phyloP scores from a whole-genome alignment of 768 basidiomycete genomes.

The Candolleomyces aberdarensis region DNA sequence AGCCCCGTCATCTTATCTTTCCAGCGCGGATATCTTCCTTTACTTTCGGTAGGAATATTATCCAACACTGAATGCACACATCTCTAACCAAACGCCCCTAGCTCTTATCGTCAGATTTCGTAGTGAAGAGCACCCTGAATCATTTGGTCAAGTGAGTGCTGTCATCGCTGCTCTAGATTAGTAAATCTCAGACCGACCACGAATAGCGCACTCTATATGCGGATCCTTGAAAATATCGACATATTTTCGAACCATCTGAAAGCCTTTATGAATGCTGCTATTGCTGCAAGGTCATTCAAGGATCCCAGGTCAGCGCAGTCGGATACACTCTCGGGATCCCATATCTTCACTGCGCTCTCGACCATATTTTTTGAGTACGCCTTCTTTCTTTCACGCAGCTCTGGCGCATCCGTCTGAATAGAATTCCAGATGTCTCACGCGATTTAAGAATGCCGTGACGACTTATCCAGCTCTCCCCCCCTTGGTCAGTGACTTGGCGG shows the following conservation, averaged over 20 bases:
- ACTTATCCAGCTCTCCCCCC: slow-evolving; percentile 41
- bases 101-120: slow-evolving; percentile 59
- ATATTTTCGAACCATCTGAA: slow-evolving; percentile 38
- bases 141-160: slow-evolving; percentile 47
- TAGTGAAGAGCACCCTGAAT: slow-evolving; percentile 53
- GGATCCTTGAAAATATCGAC: slow-evolving; percentile 44
- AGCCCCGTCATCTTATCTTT: slow-evolving; percentile 45
- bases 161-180: neutral
- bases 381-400: neutral
- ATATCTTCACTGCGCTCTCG: slow-evolving; percentile 44
- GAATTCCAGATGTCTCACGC: slow-evolving; percentile 43
- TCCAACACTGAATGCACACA: neutral
- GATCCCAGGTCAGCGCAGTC: slow-evolving; percentile 16
- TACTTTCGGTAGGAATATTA: slow-evolving; percentile 41
- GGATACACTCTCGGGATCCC: slow-evolving; percentile 29
- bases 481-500: slow-evolving; percentile 38
- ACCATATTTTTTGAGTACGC: slow-evolving; percentile 49
- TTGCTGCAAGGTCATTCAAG: slow-evolving; percentile 35
- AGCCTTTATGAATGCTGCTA: slow-evolving; percentile 32
- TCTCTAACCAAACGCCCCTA: slow-evolving; percentile 16
- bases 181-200: slow-evolving; percentile 1
- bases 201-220: slow-evolving; percentile 41
- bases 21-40: slow-evolving; percentile 50
- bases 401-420: slow-evolving; percentile 4
- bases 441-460: slow-evolving; percentile 54